Evolutionary conservation across 495 filamentous ascomycete genomes (phyloP), one percentile per base, ranked within the genome.

Genomic region (Lophiotrema nucula): DNA sequence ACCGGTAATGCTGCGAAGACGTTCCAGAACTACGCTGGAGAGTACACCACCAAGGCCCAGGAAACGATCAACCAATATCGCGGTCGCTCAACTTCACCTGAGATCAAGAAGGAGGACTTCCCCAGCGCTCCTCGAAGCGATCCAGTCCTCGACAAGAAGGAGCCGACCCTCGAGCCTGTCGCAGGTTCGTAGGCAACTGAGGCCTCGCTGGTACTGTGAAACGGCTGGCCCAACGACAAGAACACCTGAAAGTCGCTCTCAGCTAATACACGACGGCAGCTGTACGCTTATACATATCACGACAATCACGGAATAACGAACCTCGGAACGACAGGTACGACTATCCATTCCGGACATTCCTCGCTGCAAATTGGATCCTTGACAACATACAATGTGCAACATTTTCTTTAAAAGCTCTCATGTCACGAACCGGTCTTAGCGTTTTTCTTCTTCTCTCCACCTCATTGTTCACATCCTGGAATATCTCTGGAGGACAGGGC

Each of bases 71-170:
- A 57, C 50, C 33, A 49, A 2, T 55, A 56, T 44, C 53, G 57
- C 27, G 58, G 60, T 37, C 56, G 61, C 26, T 56, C 56, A 48
- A 33, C 56, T 75, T 62, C 74, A 70, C 49, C 72, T 70, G 62
- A 76, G 72, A 65, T 53, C 66, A 69, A 72, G 64, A 70, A 70
- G 51, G 64, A 72, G 58, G 81, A 85, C 62, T 85, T 87, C 76
- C 77, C 86, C 18, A 75, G 79, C 62, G 82, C 85, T 19, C 87
- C 87, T 31, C 85, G 76, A 65, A 67, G 71, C 22, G 79, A 80
- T 65, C 79, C 77, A 10, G 63, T 72, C 21, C 53, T 68, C 0
- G 72, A 73, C 33, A 57, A 44, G 47, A 18, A 43, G 11, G 35
- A 35, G 11, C 57, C 62, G 39, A 35, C 53, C 39, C 25, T 48